Conservation (phyloP, 306 rosid genomes). For the Acmispon strigosus region DNA sequence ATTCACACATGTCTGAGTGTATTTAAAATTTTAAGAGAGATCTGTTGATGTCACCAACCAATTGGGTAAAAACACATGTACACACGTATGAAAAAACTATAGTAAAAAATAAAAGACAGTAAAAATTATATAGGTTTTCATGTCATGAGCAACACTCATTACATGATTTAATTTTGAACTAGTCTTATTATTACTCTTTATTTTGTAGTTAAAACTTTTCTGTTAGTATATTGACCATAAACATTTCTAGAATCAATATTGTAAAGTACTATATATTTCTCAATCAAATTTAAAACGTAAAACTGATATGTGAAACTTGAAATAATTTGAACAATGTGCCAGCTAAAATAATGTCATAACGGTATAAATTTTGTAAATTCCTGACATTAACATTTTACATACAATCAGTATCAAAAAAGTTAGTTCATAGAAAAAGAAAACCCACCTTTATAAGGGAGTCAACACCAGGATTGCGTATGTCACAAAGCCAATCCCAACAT, state of each 20-base stretch:
- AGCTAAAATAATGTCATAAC: background rate
- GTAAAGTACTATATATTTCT: background rate
- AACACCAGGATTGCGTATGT: slow-evolving; percentile 85
- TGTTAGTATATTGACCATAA: background rate
- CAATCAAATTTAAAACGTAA: background rate
- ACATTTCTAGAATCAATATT: background rate
- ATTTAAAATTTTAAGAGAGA: background rate
- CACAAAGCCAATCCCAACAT: slow-evolving; percentile 97
- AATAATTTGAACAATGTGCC: background rate
- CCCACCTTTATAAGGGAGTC: slow-evolving; percentile 90
- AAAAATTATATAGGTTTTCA: background rate
- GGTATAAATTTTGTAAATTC: background rate
- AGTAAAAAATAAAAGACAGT: background rate
- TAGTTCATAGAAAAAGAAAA: background rate
- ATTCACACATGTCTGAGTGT: background rate
- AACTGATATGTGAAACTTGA: background rate
- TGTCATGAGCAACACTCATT: background rate
- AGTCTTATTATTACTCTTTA: background rate
- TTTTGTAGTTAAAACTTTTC: background rate
- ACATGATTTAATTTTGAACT: too few species aligned
- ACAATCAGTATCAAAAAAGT: slow-evolving; percentile 2
- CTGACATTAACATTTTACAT: background rate
- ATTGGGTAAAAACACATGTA: background rate
- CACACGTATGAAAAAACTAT: background rate
- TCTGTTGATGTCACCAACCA: background rate